phyloP scores from a whole-genome alignment of 169 alveolate species.

The Cryptosporidium sp. region DNA sequence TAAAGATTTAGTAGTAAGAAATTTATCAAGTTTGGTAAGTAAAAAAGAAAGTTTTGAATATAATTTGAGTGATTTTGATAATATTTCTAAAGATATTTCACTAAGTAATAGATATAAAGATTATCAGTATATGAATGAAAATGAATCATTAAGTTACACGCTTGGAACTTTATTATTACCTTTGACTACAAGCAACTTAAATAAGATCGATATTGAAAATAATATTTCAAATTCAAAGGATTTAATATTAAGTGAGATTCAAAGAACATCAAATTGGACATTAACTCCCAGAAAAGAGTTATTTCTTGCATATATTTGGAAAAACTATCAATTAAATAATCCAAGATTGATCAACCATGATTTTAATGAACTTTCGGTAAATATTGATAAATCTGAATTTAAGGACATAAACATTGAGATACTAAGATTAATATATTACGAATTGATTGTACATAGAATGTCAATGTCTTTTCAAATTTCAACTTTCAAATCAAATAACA shows the following conservation, averaged over 20 bases:
- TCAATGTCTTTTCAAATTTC: constrained; percentile 67
- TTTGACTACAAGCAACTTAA: constrained; percentile 35
- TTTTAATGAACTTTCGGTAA: background rate
- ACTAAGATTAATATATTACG: constrained; percentile 55
- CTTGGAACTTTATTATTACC: constrained; percentile 30
- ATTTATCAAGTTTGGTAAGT: background rate
- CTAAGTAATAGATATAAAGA: background rate
- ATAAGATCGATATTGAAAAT: constrained; percentile 11
- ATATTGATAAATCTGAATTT: constrained; percentile 16
- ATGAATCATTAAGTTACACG: background rate
- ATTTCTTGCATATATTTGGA: constrained; percentile 61
- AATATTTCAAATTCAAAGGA: background rate
- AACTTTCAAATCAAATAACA: background rate
- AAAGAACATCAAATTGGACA: constrained; percentile 56
- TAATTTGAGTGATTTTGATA: background rate
- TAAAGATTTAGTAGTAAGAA: constrained; percentile 4
- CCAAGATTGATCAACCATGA: background rate
- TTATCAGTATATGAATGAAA: background rate
- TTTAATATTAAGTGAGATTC: background rate
- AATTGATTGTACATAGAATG: constrained; percentile 54
- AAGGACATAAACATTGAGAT: constrained; percentile 25
- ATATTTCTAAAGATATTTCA: background rate
- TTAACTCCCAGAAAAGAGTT: constrained; percentile 62
- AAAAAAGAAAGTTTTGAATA: constrained; percentile 4
- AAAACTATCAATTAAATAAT: background rate